These are phyloP conservation scores for Singerocomus inundabilis DNA, from an alignment of 1,284 basidiomycete genomes.

Conservation along the genomic window DNA sequence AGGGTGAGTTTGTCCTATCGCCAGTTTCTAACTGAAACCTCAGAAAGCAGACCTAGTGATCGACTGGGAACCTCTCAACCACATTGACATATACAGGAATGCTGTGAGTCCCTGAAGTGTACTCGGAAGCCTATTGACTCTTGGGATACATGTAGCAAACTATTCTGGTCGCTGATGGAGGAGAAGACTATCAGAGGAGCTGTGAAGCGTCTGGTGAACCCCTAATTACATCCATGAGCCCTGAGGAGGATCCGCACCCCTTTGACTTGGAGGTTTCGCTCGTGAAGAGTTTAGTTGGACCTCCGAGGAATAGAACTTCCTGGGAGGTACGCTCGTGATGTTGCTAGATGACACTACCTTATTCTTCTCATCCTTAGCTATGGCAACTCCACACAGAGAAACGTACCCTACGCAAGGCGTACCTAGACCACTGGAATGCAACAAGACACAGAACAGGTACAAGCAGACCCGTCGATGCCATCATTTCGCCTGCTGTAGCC, in stretches of 20 bases:
- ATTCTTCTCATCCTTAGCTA: conserved; percentile 32
- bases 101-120: conserved; percentile 28
- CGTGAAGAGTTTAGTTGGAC: conserved; percentile 27
- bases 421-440: conserved; percentile 59
- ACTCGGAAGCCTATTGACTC: background rate
- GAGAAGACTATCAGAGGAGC: conserved; percentile 45
- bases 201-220: conserved; percentile 49
- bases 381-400: conserved; percentile 59
- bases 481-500: conserved; percentile 57
- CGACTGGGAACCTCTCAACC: conserved; percentile 45
- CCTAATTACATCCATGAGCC: conserved; percentile 48
- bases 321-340: conserved; percentile 22
- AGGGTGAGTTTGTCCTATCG: conserved; percentile 38
- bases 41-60: conserved; percentile 29
- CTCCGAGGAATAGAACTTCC: conserved; percentile 18
- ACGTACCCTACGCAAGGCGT: conserved; percentile 46
- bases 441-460: conserved; percentile 51
- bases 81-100: conserved; percentile 38
- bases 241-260: conserved; percentile 31
- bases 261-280: conserved; percentile 23
- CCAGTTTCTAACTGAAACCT: background rate
- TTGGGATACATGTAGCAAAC: conserved; percentile 20
- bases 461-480: conserved; percentile 62
- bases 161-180: conserved; percentile 30
- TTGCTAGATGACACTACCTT: conserved; percentile 11